These are phyloP conservation scores for Chamaecrista fasciculata DNA, from an alignment of 306 rosid genomes.

Conservation along the genomic window DNA sequence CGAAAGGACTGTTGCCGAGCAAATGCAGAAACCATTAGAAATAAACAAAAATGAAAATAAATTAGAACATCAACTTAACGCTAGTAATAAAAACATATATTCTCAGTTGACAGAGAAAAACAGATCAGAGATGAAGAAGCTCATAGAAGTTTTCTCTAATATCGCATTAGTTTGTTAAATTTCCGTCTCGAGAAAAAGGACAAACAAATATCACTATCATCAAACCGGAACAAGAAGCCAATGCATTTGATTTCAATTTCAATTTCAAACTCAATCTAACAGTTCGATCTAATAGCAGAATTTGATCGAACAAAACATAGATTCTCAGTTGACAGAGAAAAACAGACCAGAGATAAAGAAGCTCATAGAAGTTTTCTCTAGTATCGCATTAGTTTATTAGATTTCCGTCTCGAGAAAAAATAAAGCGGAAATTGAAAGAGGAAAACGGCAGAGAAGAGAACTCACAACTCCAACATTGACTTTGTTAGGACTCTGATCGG, in stretches of 20 bases:
- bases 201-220: background rate
- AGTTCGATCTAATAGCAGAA: background rate
- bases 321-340: background rate
- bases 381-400: background rate
- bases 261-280: background rate
- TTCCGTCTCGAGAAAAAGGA: slow-evolving; percentile 11
- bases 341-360: background rate
- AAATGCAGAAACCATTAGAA: background rate
- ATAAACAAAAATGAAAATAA: background rate
- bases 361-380: background rate
- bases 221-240: background rate
- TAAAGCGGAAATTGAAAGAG: background rate
- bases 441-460: slow-evolving; percentile 14
- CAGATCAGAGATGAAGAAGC: background rate
- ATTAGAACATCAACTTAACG: background rate
- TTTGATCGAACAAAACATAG: background rate
- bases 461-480: slow-evolving; percentile 97
- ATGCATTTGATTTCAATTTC: background rate
- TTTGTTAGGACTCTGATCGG: slow-evolving; percentile 85
- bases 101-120: background rate
- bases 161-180: background rate
- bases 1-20: background rate
- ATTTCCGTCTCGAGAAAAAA: slow-evolving; percentile 14
- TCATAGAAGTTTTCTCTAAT: background rate
- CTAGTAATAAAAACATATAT: background rate